Percentiles rank a stretch among this genome's conserved stretches.
Conservation (phyloP, 75 land plant species). For the Azolla pinnata region DNA sequence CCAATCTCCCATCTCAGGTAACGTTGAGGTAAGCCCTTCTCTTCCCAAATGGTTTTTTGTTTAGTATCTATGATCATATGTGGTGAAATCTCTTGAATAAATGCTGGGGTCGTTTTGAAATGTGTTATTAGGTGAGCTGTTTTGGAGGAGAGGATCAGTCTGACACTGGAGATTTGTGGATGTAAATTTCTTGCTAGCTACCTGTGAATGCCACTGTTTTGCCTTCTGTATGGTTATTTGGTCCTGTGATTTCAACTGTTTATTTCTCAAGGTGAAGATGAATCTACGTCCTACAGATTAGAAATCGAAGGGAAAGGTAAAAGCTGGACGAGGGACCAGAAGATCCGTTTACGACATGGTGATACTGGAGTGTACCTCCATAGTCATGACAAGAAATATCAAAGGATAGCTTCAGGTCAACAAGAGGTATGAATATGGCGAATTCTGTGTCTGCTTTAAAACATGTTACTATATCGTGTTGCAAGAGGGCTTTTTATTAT, state of each 20-base stretch:
- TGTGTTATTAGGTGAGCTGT: constrained; percentile 98
- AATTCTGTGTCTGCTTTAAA: no score
- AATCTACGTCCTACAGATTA: constrained; percentile 33
- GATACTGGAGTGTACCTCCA: constrained; percentile 82
- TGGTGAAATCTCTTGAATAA: no score
- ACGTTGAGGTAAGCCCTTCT: constrained; percentile 58
- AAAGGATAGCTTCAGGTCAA: constrained; percentile 83
- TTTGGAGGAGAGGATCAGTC: constrained; percentile 70
- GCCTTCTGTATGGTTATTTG: no score
- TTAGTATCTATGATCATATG: not conserved
- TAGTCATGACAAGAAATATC: constrained; percentile 91
- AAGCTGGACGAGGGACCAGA: constrained; percentile 79
- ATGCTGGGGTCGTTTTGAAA: no score
- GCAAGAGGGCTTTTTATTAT: no score
- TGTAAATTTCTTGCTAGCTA: no score
- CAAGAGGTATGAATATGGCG: constrained; percentile 91
- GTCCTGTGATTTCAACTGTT: no score
- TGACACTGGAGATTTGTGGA: constrained; percentile 93
- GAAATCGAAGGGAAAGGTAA: constrained; percentile 88
- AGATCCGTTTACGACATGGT: constrained; percentile 67
- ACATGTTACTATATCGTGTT: no score
- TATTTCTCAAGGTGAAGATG: no score
- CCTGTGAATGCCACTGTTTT: no score
- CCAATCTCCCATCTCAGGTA: constrained; percentile 86
- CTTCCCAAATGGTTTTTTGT: not conserved